These are phyloP conservation scores for Phytophthora ramorum DNA, from an alignment of 352 stramenopile species.

Conservation along the genomic window DNA sequence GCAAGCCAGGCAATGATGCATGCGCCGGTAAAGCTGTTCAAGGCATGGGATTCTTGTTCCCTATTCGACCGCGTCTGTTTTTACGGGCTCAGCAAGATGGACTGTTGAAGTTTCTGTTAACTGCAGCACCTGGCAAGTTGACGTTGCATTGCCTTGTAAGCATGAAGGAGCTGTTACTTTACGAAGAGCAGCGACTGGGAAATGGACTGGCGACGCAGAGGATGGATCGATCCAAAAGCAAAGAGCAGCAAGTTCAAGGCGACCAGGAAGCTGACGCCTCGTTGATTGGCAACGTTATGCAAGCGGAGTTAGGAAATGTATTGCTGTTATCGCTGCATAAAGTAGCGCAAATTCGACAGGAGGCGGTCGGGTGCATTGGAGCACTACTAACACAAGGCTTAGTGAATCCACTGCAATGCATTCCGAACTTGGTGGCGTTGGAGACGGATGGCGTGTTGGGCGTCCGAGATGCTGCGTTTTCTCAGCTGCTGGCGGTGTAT, in stretches of 20 bases:
- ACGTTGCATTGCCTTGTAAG: constrained; percentile 78
- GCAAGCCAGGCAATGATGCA: constrained; percentile 45
- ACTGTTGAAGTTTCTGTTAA: constrained; percentile 61
- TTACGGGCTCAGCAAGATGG: constrained; percentile 78
- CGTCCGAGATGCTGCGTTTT: constrained; percentile 75
- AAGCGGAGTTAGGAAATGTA: constrained; percentile 78
- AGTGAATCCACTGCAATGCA: constrained; percentile 77
- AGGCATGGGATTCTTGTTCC: constrained; percentile 85
- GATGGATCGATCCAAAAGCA: constrained; percentile 65
- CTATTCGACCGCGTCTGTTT: constrained; percentile 67
- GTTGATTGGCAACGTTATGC: constrained; percentile 89
- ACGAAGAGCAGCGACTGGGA: constrained; percentile 76
- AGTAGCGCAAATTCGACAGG: constrained; percentile 64
- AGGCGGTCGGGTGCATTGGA: constrained; percentile 72
- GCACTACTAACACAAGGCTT: constrained; percentile 81
- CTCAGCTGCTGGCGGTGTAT: constrained; percentile 65
- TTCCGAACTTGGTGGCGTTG: constrained; percentile 80
- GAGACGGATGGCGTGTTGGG: constrained; percentile 74
- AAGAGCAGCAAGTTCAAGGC: constrained; percentile 81
- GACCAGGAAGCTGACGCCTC: constrained; percentile 87
- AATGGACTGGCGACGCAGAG: constrained; percentile 47
- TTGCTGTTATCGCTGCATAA: constrained; percentile 63
- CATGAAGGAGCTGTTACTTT: constrained; percentile 73
- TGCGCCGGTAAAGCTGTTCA: constrained; percentile 82
- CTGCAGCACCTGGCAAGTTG: constrained; percentile 45